Base-by-base conservation (phyloP, 441 rosid species). In the Populus hybrid region DNA sequence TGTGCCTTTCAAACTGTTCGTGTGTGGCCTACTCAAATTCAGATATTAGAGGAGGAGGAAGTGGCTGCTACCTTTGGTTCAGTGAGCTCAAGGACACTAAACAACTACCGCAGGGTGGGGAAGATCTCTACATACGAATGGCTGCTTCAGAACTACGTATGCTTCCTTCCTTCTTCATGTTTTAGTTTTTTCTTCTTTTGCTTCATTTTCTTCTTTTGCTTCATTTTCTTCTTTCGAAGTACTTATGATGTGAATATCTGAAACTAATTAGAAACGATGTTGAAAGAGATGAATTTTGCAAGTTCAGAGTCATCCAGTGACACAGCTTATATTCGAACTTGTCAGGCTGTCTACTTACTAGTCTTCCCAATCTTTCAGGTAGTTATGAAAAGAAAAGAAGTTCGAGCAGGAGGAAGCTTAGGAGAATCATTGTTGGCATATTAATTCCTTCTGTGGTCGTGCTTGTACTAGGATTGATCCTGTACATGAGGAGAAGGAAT, bases 61-160 rank as follows among this genome's bases (percentile, higher is more conserved):
- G 77, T 0, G 97, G 97, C 8, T 92, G 97, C 72, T 90, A 90
- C 71, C 83, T 82, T 32, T 94, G 99, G 87, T 74, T 80, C 18
- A 72, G 67, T 30, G 73, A 70, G 20, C 79, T 85, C 10, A 10
- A 73, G 21, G 87, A 85, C 63, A 63, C 79, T 12, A 76, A 85
- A n/a, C 69, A 69, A n/a, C 79, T 74, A 10, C 8, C 71, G 8
- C 73, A 71, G n/a, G 84, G 70, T 18, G 86, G 88, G 18, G 86
- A 77, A 61, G 83, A 81, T 67, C 66, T 81, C 30, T 82, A 73
- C 70, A 35, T 81, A 21, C 40, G 81, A 63, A 73, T 85, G 83
- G 75, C 84, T 30, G 85, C 83, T 32, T 77, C 85, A 24, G 85
- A 83, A 28, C 69, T 83, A 57, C 74, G 86, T 83, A 79, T 18